Conservation (phyloP, 148 eudicot species). For the Cornus suecica region DNA sequence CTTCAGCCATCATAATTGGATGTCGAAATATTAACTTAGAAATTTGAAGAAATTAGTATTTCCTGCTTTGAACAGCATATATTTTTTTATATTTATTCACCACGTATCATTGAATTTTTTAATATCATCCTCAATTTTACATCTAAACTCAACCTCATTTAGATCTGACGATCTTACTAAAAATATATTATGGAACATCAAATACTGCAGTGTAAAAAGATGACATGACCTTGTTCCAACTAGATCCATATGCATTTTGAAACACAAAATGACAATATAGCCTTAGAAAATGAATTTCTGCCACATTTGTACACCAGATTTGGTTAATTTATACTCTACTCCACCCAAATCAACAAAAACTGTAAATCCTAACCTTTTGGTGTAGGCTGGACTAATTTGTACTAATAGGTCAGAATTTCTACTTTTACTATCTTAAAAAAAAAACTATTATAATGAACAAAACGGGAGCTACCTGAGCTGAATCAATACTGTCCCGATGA, state of each 20-base stretch:
- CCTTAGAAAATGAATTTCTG: background rate
- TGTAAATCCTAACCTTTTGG: background rate
- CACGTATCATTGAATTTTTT: background rate
- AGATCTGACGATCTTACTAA: background rate
- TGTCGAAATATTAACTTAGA: background rate
- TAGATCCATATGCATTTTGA: background rate
- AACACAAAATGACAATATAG: too few species aligned
- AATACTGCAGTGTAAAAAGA: background rate
- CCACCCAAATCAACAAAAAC: background rate
- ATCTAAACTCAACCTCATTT: background rate
- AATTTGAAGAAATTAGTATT: background rate
- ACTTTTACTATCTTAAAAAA: background rate
- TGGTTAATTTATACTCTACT: background rate
- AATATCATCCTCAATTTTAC: background rate
- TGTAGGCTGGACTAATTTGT: too few species aligned
- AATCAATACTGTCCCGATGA: constrained; percentile 76
- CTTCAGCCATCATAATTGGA: background rate
- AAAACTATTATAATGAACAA: constrained; percentile 7
- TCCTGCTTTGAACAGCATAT: background rate
- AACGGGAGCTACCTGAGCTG: constrained; percentile 57
- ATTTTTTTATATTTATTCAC: background rate
- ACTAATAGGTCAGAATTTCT: background rate
- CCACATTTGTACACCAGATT: background rate
- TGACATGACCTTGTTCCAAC: background rate
- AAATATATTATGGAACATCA: too few species aligned